Evolutionary conservation across 805 yeast species (phyloP), one percentile per base, ranked within the genome.

Genomic region (Kluyveromyces starmeri): DNA sequence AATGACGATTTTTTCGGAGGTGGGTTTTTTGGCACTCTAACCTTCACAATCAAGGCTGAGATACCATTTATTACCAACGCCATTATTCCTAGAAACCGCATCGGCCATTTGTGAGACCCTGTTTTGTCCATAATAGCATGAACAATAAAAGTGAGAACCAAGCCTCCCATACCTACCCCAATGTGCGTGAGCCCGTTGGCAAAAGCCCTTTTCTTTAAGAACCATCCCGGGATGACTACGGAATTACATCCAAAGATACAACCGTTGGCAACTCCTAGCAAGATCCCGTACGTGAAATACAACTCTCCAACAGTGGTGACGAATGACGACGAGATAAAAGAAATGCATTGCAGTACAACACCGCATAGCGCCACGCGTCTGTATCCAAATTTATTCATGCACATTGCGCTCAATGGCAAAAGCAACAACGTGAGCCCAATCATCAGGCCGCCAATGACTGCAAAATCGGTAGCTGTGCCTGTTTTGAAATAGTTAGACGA

Each of bases 191-290:
- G 47, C 4, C 78, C 77, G 46, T 65, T 61, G 2, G 76, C 73
- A 11, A 70, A 51, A 2, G 77, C 78, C 44, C 88, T 64, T 38
- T 61, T 75, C 42, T 71, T 77, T 27, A 72, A 55, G 50, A 82
- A 82, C 80, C 83, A 81, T 35, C 75, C 81, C 0, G 86, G 85
- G 17, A 81, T 47, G 9, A 79, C 54, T 2, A 74, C 65, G 14
- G 74, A 58, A 7, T 72, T 74, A 1, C 88, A 78, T 2, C 76
- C 64, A 34, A 74, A 69, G 22, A 75, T 61, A n/a, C 74, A 50
- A 0, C 83, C 75, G 26, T 62, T 61, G 1, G 65, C 51, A 21
- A 70, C 48, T 20, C 85, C 81, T 35, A 68, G 70, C 27, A 81
- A 41, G 3, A 78, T 61, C 20, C 89, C 88, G 54, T 81, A 86